Evolutionary conservation across 768 basidiomycete genomes (phyloP).

Genomic region (Amanita pallidorosea): DNA sequence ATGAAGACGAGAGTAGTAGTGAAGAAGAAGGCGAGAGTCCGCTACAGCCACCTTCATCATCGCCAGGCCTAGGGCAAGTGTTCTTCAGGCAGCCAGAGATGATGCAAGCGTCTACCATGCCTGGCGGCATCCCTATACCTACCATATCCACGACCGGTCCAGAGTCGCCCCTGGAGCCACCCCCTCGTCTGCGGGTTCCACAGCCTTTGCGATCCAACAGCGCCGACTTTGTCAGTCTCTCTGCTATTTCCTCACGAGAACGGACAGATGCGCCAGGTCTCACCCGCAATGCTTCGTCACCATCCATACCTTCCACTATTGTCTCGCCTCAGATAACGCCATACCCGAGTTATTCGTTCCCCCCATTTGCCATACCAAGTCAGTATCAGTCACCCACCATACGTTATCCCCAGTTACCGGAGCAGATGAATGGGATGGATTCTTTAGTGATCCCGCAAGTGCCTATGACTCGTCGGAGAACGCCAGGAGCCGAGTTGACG

Average conservation of each 20-base stretch:
- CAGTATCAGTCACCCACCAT: constrained; percentile 1
- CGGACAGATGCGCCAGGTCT: background rate
- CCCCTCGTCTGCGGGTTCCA: constrained; percentile 10
- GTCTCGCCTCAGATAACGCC: constrained; percentile 1
- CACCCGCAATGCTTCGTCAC: background rate
- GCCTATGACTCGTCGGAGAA: background rate
- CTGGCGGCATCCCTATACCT: constrained; percentile 38
- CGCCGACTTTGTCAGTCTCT: constrained; percentile 4
- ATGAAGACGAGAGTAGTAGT: constrained; percentile 8
- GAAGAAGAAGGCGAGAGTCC: background rate
- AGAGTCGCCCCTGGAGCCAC: constrained; percentile 22
- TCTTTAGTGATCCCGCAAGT: constrained; percentile 2
- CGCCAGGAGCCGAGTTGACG: background rate
- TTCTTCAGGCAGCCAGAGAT: background rate
- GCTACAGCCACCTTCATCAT: background rate
- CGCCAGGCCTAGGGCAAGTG: background rate
- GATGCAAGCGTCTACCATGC: constrained; percentile 12
- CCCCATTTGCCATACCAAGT: background rate
- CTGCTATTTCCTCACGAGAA: background rate
- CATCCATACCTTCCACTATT: background rate
- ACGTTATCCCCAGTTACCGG: constrained; percentile 8
- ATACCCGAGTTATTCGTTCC: background rate
- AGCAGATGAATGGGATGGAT: background rate
- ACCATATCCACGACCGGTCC: constrained; percentile 42
- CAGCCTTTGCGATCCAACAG: constrained; percentile 8